Evolutionary conservation across 768 basidiomycete genomes (phyloP).

Genomic region (Daedaleopsis nitida): DNA sequence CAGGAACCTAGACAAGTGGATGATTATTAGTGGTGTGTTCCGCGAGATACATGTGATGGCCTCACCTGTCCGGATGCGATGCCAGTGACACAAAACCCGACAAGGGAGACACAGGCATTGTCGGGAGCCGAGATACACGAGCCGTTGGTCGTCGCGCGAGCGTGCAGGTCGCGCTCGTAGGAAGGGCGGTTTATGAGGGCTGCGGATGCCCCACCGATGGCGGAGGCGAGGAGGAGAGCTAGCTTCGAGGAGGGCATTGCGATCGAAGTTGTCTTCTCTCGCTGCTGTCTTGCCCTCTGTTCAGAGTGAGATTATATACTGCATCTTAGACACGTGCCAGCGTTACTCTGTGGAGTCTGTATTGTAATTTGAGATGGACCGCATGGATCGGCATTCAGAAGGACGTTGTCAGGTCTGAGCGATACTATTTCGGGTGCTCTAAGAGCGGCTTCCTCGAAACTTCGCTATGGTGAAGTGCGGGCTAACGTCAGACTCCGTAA

Average conservation of each 20-base stretch:
- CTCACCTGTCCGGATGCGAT: neutral
- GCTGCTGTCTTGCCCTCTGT: neutral
- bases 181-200: neutral
- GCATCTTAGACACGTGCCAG: too few species aligned
- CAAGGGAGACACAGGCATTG: neutral
- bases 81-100: neutral
- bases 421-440: too few species aligned
- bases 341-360: too few species aligned
- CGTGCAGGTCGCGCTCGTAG: neutral
- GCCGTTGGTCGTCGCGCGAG: neutral
- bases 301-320: too few species aligned
- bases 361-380: too few species aligned
- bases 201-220: neutral
- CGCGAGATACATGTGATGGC: neutral
- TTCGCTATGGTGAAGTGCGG: too few species aligned
- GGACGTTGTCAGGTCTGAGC: too few species aligned
- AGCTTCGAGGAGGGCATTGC: neutral
- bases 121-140: slow-evolving; percentile 2
- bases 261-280: neutral
- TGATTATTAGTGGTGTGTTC: too few species aligned
- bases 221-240: neutral
- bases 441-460: too few species aligned
- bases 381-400: too few species aligned
- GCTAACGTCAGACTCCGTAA: too few species aligned
- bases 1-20: neutral